Base-by-base conservation (phyloP, 495 filamentous ascomycete genomes). In the Hyaloscypha bicolor region DNA sequence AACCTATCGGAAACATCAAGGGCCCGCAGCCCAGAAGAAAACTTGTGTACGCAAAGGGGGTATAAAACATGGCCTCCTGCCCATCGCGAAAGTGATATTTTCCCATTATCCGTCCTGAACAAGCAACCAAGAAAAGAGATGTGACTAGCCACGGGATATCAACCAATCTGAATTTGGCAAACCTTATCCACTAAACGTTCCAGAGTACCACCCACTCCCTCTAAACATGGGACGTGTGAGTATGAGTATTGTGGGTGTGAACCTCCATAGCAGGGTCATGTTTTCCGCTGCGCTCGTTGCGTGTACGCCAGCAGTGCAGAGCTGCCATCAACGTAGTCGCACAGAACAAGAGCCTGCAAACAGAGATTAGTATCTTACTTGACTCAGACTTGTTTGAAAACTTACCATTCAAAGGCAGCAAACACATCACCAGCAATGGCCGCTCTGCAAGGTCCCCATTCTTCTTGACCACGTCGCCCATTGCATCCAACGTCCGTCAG, bases 401-500 rank as follows among this genome's bases (percentile, higher is more conserved):
- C 65, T 53, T 48, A 73, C 71, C 71, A 73, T 35, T 66, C 63
- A 63, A 73, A 71, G 62, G 71, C 71, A 1, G 61, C 58, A 60
- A 73, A 73, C 9, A 69, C 66, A 45, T 79, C 76, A 1, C 77
- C 80, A 0, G 82, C 81, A 51, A 80, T 75, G 0, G 78, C 78
- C 1, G 82, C 81, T 63, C 83, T 73, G 29, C 72, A 66, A 16
- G 74, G 69, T 21, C 79, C 76, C 74, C 81, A 83, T n/a, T 60
- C 76, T 0, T 57, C 55, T 57, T 71, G 58, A 48, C 67, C 71
- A 9, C 64, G 62, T 67, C 79, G 77, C 11, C 73, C 62, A 39
- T 69, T 71, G 9, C 79, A 78, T 1, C 82, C 74, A 21, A 81
- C 83, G 62, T 64, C 60, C 12, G 21, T 56, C 55, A 91, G 75